Evolutionary conservation across 106 monocot genomes (phyloP).

Genomic region (Apostasia shenzhenica): DNA sequence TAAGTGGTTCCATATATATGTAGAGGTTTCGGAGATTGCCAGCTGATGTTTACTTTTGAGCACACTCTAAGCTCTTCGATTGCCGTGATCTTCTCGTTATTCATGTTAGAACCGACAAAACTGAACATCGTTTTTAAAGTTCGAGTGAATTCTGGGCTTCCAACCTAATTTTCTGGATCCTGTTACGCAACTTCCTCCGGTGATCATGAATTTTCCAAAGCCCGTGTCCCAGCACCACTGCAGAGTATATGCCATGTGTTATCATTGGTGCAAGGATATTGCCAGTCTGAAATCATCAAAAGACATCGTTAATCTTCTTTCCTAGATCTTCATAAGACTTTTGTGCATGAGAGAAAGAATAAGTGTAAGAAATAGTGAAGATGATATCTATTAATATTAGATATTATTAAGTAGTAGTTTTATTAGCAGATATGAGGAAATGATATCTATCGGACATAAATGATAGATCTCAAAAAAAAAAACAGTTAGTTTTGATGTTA

Average conservation of each 20-base stretch:
- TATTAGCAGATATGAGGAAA: no score
- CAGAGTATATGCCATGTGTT: constrained; percentile 93
- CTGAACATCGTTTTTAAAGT: neutral
- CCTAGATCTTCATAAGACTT: neutral
- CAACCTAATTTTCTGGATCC: constrained; percentile 52
- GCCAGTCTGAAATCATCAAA: constrained; percentile 61
- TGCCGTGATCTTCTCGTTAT: no score
- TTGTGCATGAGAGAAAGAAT: no score
- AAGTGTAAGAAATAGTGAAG: neutral
- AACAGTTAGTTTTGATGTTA: no score
- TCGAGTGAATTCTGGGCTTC: constrained; percentile 25
- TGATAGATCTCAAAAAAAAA: no score
- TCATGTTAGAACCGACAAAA: no score
- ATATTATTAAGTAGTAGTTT: no score
- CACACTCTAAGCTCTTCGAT: no score
- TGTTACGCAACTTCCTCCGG: constrained; percentile 45
- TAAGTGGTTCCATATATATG: no score
- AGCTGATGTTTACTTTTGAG: no score
- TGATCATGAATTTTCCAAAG: constrained; percentile 92
- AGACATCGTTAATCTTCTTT: neutral
- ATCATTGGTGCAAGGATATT: constrained; percentile 93
- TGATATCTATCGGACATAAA: no score
- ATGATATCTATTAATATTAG: neutral
- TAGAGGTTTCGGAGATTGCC: no score
- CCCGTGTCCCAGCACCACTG: constrained; percentile 74